Evolutionary conservation across 169 alveolate genomes (phyloP).

Genomic region (Plasmodium gallinaceum): DNA sequence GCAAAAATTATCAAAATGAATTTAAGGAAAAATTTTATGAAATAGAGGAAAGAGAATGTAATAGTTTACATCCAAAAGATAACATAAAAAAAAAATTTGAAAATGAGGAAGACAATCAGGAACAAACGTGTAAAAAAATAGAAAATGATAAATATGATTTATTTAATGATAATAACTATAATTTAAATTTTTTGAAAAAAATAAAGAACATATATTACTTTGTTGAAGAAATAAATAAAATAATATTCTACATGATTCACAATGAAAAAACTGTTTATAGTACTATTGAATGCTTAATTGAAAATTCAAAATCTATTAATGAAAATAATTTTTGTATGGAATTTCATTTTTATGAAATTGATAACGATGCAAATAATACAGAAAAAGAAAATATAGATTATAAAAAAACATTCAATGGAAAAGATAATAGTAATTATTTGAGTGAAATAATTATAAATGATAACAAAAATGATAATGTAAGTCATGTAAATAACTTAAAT

Average conservation of each 20-base stretch:
- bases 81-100: not conserved
- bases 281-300: not conserved
- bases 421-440: not conserved
- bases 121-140: no score
- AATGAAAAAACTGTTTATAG: slow-evolving; percentile 2
- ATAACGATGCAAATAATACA: not conserved
- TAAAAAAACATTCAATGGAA: not conserved
- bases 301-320: not conserved
- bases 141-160: not conserved
- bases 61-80: not conserved
- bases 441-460: no score
- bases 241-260: slow-evolving; percentile 23
- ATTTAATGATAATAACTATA: not conserved
- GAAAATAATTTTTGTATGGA: slow-evolving; percentile 16
- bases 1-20: no score
- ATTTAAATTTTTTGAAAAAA: not conserved
- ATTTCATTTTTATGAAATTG: slow-evolving; percentile 41
- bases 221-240: slow-evolving; percentile 37
- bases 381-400: not conserved
- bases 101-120: not conserved
- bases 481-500: not conserved
- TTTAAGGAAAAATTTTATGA: no score
- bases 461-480: not conserved
- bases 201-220: slow-evolving; percentile 10
- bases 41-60: not conserved